phyloP scores from a whole-genome alignment of 1,284 basidiomycete species.

The Trichosporon asahii region DNA sequence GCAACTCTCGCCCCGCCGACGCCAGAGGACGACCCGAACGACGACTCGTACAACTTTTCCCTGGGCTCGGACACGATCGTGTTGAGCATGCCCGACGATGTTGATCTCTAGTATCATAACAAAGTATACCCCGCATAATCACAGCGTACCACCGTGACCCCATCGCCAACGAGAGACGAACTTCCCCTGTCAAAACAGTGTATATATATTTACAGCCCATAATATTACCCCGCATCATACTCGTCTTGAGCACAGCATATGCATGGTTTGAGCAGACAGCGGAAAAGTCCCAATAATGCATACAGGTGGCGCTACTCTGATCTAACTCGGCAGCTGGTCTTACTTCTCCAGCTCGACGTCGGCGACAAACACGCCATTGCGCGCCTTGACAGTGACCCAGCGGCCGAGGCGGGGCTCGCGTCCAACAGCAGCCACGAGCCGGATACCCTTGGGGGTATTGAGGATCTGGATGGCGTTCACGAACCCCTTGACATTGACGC shows the following conservation, averaged over 20 bases:
- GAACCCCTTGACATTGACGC: constrained; percentile 69
- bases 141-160: background rate
- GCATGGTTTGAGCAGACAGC: background rate
- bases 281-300: background rate
- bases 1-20: background rate
- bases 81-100: constrained; percentile 9
- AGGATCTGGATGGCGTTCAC: constrained; percentile 87
- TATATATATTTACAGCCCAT: background rate
- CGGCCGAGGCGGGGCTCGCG: constrained; percentile 85
- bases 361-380: constrained; percentile 70
- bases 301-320: background rate
- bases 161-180: background rate
- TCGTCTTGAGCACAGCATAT: constrained; percentile 2
- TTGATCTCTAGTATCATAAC: background rate
- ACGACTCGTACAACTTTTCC: constrained; percentile 8
- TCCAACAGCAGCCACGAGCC: constrained; percentile 67
- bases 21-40: constrained; percentile 6
- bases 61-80: constrained; percentile 6
- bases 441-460: constrained; percentile 54
- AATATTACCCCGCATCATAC: background rate
- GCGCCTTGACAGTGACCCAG: constrained; percentile 74
- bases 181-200: background rate
- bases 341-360: constrained; percentile 26
- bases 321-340: background rate
- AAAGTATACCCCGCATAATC: background rate